Conservation (phyloP, 2,329 filamentous ascomycete species). For the Fusarium stilboides region DNA sequence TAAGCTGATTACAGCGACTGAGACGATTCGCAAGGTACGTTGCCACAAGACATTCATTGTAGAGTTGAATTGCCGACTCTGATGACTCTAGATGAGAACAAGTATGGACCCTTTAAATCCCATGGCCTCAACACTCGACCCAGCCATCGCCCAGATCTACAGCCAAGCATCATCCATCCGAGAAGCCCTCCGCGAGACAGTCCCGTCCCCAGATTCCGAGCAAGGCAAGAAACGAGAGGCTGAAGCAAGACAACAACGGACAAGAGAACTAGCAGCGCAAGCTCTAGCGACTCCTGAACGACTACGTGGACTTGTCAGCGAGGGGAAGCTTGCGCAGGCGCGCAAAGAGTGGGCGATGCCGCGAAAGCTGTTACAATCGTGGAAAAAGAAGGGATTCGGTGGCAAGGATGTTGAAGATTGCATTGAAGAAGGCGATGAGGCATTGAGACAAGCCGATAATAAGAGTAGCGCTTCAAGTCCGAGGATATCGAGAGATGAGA, state of each 20-base stretch:
- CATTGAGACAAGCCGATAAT: slow-evolving; percentile 52
- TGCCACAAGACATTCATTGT: too few species aligned
- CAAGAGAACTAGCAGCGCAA: slow-evolving; percentile 72
- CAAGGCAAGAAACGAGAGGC: slow-evolving; percentile 55
- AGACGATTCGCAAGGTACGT: slow-evolving; percentile 85
- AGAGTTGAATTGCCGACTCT: background rate
- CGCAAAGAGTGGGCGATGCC: slow-evolving; percentile 70
- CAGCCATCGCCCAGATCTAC: slow-evolving; percentile 82
- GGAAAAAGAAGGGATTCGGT: slow-evolving; percentile 70
- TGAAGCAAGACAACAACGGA: slow-evolving; percentile 55
- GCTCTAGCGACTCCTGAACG: slow-evolving; percentile 73
- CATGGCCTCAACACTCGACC: slow-evolving; percentile 79
- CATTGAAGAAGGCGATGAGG: slow-evolving; percentile 69
- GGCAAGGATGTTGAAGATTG: slow-evolving; percentile 68
- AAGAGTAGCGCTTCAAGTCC: slow-evolving; percentile 41
- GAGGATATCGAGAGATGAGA: slow-evolving; percentile 41
- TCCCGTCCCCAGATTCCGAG: slow-evolving; percentile 63
- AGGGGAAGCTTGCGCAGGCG: slow-evolving; percentile 74
- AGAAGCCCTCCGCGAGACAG: slow-evolving; percentile 63
- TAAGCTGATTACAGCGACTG: slow-evolving; percentile 95
- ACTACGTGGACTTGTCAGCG: slow-evolving; percentile 70
- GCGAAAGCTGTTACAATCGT: slow-evolving; percentile 64
- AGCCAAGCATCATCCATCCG: slow-evolving; percentile 70
- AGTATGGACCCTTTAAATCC: slow-evolving; percentile 86
- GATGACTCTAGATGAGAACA: slow-evolving; percentile 74